Base-by-base conservation (phyloP, 106 monocot genomes). In the Allium cepa region DNA sequence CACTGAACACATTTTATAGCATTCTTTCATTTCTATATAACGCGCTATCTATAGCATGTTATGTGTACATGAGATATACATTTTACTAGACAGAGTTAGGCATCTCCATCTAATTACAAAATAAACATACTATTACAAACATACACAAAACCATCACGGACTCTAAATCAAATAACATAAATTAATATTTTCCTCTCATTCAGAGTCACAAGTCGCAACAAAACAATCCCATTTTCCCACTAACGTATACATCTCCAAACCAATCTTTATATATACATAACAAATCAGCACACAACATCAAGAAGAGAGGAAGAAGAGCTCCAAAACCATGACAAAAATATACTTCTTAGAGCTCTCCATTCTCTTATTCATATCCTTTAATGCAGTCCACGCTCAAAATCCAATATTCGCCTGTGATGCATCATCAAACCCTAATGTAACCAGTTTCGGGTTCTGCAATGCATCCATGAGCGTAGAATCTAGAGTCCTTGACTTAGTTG, bases 341-440 rank as follows among this genome's bases (percentile, higher is more conserved):
- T 52, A 49, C 18, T 49, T 71, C 51, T 36, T 70, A 46, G 15
- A 56, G 17, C 45, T 55, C 60, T 48, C 66, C 48, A 36, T 73
- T 53, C 59, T 15, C 12, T 16, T 74, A 11, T 50, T 74, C 12
- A 16, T 16, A n/a, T 4, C 48, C 27, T n/a, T 56, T 1, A 17
- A 50, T 8, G 10, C 8, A 3, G 53, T 51, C 17, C 53, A 48
- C 0, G 69, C 82, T 1, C 78, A 90, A 49, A 82, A 18, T 15
- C 78, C 89, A 4, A 13, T 79, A 18, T 90, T 90, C 47, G 82
- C 89, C 17, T 90, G 89, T 59, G 89, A 90, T 64, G 47, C 68
- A 8, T 46, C 64, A 8, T 55, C 62, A 26, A 90, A 77, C 66
- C 77, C 85, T 10, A 68, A 14, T 60, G 16, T 83, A 55, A 53